These are phyloP conservation scores for Candida oleophila DNA, from an alignment of 805 yeast species.

Conservation along the genomic window DNA sequence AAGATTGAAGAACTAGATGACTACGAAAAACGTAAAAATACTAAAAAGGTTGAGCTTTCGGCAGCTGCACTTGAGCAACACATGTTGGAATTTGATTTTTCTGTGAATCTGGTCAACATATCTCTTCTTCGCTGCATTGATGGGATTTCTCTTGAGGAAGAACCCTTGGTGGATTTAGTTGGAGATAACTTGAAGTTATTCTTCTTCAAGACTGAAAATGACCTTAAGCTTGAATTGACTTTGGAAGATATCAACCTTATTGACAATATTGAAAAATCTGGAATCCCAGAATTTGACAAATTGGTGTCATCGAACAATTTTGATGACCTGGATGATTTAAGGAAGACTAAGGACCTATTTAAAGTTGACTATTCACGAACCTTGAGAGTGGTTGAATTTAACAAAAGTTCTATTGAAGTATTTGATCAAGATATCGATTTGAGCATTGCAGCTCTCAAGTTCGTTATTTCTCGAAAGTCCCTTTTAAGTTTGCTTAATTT, in stretches of 20 bases:
- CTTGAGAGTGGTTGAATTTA: conserved; percentile 57
- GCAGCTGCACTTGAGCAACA: conserved; percentile 48
- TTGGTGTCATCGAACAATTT: conserved; percentile 64
- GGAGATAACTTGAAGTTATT: conserved; percentile 63
- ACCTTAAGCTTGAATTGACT: conserved; percentile 63
- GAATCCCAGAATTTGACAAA: conserved; percentile 62
- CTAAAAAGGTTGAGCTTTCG: conserved; percentile 2
- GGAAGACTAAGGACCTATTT: conserved; percentile 45
- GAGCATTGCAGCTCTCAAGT: conserved; percentile 73
- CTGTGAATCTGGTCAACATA: conserved; percentile 60
- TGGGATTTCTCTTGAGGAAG: conserved; percentile 57
- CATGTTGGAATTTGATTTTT: conserved; percentile 68
- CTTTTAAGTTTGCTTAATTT: conserved; percentile 77
- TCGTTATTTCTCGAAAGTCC: conserved; percentile 75
- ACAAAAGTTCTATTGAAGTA: conserved; percentile 57
- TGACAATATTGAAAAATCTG: conserved; percentile 68
- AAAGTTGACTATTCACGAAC: conserved; percentile 56
- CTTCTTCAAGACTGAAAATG: conserved; percentile 58
- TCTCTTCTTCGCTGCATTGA: conserved; percentile 68
- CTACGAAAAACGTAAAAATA: conserved; percentile 3
- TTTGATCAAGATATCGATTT: conserved; percentile 76
- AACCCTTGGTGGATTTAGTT: conserved; percentile 67
- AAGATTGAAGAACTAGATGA: conserved; percentile 10
- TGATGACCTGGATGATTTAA: conserved; percentile 28
- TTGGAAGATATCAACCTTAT: conserved; percentile 68